Evolutionary conservation across 2,329 filamentous ascomycete species (phyloP), one percentile per base, ranked within the genome.

Genomic region (Aspergillus sp.): DNA sequence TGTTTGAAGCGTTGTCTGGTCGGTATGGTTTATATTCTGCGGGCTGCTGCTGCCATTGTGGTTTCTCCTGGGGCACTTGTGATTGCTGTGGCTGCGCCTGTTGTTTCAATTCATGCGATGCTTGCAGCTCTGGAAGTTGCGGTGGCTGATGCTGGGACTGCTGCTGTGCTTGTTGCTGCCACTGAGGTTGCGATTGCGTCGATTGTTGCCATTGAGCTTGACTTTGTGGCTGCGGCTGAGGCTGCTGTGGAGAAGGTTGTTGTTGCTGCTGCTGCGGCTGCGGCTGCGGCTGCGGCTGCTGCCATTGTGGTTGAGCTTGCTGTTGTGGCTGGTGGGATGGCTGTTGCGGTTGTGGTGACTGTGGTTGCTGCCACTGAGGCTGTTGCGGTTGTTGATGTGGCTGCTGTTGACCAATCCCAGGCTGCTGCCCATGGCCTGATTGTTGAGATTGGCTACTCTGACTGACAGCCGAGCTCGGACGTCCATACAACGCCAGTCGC

Each of bases 401-500:
- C 17, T 54, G 53, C 46, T 53, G 54, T 23, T 44, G 43, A 3
- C 20, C 27, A 12, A 23, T 9, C 22, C 41, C 19, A 27, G 42
- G 35, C 22, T 55, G 50, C 41, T 59, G 58, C n/a, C 53, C 50
- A 6, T 49, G 47, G 10, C 46, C 47, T 10, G 51, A 49, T 27
- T 57, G 53, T 7, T 56, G 54, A 47, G 65, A 63, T 6, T 60
- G 60, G 20, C 33, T 25, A 35, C 45, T 27, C 7, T 51, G 47
- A 43, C 44, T 44, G 48, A 54, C 47, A 38, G 58, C 54, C 27
- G 62, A 60, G 56, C 59, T 43, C 47, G 66, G 54, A 43, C 59
- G 62, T 4, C 61, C 67, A 60, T 57, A 68, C 33, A 66, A 60
- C 22, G 49, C 60, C 43, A 68, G 59, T 53, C 59, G 66, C 10